These are phyloP conservation scores for Incumbomyces lentus DNA, from an alignment of 2,329 filamentous ascomycete species.

Conservation along the genomic window DNA sequence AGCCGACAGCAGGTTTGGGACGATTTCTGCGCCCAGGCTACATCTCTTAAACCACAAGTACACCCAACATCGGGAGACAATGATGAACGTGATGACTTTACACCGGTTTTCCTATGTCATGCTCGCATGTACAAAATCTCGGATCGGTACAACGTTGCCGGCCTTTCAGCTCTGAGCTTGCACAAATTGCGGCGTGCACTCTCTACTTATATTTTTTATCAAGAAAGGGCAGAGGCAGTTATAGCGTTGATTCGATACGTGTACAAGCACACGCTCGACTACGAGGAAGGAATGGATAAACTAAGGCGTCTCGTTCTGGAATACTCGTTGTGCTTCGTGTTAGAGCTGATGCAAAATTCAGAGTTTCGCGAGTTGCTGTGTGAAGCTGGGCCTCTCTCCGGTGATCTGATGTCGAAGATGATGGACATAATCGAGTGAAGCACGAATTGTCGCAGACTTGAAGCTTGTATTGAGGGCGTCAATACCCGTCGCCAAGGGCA, in stretches of 20 bases:
- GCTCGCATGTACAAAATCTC: constrained; percentile 32
- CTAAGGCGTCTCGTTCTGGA: constrained; percentile 17
- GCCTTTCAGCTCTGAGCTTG: constrained; percentile 24
- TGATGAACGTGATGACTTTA: constrained; percentile 21
- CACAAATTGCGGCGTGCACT: constrained; percentile 27
- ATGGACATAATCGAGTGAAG: constrained; percentile 6
- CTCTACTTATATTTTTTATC: constrained; percentile 23
- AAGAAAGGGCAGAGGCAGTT: constrained; percentile 22
- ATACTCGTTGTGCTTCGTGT: constrained; percentile 21
- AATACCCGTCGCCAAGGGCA: no score
- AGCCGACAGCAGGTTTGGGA: neutral
- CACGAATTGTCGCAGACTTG: neutral
- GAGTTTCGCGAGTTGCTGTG: constrained; percentile 8
- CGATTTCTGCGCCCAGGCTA: neutral
- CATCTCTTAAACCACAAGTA: neutral
- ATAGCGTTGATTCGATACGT: constrained; percentile 28
- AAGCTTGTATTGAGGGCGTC: no score
- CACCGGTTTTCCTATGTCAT: constrained; percentile 30
- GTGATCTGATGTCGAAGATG: constrained; percentile 10
- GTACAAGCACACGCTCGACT: constrained; percentile 26
- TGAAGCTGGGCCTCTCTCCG: constrained; percentile 5
- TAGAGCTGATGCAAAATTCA: constrained; percentile 4
- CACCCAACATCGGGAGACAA: constrained; percentile 13
- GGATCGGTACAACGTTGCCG: constrained; percentile 30
- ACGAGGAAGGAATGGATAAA: constrained; percentile 6